Conservation (phyloP, 768 basidiomycete species). For the Leccinellum rugosiceps region DNA sequence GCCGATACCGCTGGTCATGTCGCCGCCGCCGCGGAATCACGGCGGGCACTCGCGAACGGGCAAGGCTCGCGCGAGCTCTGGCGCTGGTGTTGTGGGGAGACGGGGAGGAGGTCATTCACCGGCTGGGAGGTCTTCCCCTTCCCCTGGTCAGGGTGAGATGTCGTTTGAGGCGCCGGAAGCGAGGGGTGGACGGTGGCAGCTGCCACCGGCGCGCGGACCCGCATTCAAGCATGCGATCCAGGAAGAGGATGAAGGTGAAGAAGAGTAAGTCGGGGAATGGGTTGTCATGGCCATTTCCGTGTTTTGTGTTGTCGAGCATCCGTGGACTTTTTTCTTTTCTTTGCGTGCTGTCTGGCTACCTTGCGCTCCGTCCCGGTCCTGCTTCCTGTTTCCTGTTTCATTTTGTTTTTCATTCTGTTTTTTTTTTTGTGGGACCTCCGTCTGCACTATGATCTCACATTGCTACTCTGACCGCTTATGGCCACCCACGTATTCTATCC, state of each 20-base stretch:
- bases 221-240: conserved; percentile 72
- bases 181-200: conserved; percentile 60
- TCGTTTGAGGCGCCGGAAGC: conserved; percentile 46
- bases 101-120: conserved; percentile 59
- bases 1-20: conserved; percentile 39
- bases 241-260: conserved; percentile 86
- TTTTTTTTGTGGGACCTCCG: conserved; percentile 3
- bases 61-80: conserved; percentile 25
- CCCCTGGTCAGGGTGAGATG: conserved; percentile 46
- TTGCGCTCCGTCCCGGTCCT: conserved; percentile 3
- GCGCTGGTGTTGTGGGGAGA: conserved; percentile 28
- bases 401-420: not conserved
- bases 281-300: conserved; percentile 1
- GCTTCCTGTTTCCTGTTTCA: not conserved
- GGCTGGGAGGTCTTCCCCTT: conserved; percentile 56
- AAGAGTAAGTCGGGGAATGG: conserved; percentile 40
- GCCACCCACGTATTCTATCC: conserved; percentile 5
- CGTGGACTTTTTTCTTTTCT: not conserved
- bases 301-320: conserved; percentile 12
- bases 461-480: conserved; percentile 13
- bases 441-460: conserved; percentile 8
- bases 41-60: conserved; percentile 36
- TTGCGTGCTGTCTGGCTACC: conserved; percentile 3
- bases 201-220: conserved; percentile 66
- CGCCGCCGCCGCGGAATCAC: conserved; percentile 51